A percentile compares a stretch with the other conserved stretches of the same genome.
Conservation (phyloP, 306 rosid species). For the Rubus parviflorus region DNA sequence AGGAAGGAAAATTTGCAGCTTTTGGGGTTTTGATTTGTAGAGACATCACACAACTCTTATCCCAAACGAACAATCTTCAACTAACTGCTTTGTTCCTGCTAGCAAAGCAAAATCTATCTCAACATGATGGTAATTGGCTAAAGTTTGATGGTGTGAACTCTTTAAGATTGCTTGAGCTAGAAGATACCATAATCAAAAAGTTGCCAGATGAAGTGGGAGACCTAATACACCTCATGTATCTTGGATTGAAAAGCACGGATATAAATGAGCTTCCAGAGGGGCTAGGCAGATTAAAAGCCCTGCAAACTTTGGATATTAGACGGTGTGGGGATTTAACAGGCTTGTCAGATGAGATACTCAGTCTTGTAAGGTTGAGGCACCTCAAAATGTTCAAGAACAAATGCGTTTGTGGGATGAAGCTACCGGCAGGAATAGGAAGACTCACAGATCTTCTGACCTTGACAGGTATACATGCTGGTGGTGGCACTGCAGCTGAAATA, state of each 20-base stretch:
- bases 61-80: slow-evolving; percentile 8
- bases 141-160: neutral
- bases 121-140: slow-evolving; percentile 20
- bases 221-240: slow-evolving; percentile 17
- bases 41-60: slow-evolving; percentile 5
- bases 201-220: slow-evolving; percentile 25
- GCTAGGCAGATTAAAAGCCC: slow-evolving; percentile 7
- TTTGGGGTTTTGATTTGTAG: slow-evolving; percentile 6
- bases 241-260: slow-evolving; percentile 27
- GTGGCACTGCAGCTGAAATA: slow-evolving; percentile 27
- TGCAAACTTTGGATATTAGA: slow-evolving; percentile 32
- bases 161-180: slow-evolving; percentile 29
- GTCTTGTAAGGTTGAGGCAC: slow-evolving; percentile 29
- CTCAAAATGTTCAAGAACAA: slow-evolving; percentile 25
- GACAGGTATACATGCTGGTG: slow-evolving; percentile 21
- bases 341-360: slow-evolving; percentile 10
- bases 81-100: slow-evolving; percentile 23
- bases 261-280: slow-evolving; percentile 27
- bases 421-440: slow-evolving; percentile 26
- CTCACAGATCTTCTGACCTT: slow-evolving; percentile 26
- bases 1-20: slow-evolving; percentile 17
- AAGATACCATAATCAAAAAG: slow-evolving; percentile 16
- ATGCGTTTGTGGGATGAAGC: slow-evolving; percentile 17
- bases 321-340: slow-evolving; percentile 19
- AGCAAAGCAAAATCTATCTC: slow-evolving; percentile 1